Base-by-base conservation (phyloP, 208 protist genomes). In the Leishmania major region DNA sequence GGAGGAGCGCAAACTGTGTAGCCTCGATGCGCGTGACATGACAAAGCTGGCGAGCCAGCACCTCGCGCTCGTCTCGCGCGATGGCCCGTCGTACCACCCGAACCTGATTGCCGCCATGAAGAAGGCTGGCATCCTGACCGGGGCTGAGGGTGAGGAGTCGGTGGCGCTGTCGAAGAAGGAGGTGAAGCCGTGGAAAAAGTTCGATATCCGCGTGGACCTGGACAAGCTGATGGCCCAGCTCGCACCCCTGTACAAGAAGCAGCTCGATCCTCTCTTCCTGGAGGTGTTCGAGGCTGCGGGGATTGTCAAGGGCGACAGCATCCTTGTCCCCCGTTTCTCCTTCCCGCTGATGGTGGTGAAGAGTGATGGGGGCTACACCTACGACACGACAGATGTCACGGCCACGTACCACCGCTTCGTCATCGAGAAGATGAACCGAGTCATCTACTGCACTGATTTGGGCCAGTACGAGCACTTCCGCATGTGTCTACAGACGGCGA, bases 371-470 rank as follows among this genome's bases (percentile, higher is more conserved):
- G 98, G 98, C 60, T 99, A 88, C 84, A 98, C 92, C 25, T 99
- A 99, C 89, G 97, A 99, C 86, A 99, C 97, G 11, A 99, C 97
- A 17, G 98, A 99, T 83, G 67, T 99, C 31, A 89, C 97, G 2
- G 82, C 93, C 28, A 94, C 97, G 84, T 97, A 97, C 81, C 96
- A 99, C 88, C 95, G 98, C 78, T 95, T 97, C 78, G 79, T 97
- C 67, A 49, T 96, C 31, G 90, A 96, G 67, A 91, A 98, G 79
- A 90, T 95, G 73, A 88, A 99, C 74, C 94, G 97, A 47, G 86
- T 98, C 43, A 90, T 99, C 59, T 99, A 99, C 95, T 97, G 98
- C 81, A 98, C 96, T n/a, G 98, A 99, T 82, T 83, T 97, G 11
- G 98, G 98, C 19, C 98, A 99, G 93, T 92, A 93, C 77, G 89